A percentile compares a stretch with the other conserved stretches of the same genome.
Evolutionary conservation across 768 basidiomycete genomes (phyloP).

Genomic region (Mycena leptocephala): DNA sequence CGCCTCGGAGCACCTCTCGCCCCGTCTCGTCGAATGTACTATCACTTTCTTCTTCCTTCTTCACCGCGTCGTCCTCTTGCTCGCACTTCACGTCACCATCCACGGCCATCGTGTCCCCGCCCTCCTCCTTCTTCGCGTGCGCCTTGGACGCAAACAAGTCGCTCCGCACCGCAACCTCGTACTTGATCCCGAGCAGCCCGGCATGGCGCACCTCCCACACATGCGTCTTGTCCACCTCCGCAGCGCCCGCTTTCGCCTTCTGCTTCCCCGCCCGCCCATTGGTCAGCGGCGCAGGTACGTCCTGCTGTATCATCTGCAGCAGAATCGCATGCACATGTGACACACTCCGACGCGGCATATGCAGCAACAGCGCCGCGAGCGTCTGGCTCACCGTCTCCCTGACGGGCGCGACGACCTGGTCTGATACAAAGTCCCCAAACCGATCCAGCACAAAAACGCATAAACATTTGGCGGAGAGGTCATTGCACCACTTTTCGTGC

Average conservation of each 20-base stretch:
- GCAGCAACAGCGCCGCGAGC: slow-evolving; percentile 88
- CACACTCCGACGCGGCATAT: slow-evolving; percentile 89
- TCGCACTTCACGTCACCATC: slow-evolving; percentile 34
- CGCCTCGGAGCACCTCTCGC: slow-evolving; percentile 77
- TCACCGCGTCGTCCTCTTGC: slow-evolving; percentile 35
- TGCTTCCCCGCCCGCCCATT: slow-evolving; percentile 34
- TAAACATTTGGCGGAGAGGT: slow-evolving; percentile 87
- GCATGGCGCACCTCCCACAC: slow-evolving; percentile 99
- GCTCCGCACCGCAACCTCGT: slow-evolving; percentile 94
- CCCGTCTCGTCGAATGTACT: slow-evolving; percentile 59
- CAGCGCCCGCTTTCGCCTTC: neutral
- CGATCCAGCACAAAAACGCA: slow-evolving; percentile 95
- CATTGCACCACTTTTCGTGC: slow-evolving; percentile 93
- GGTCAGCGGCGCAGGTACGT: slow-evolving; percentile 66
- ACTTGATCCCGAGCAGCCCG: slow-evolving; percentile 97
- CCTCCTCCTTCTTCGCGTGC: neutral
- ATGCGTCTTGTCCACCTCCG: slow-evolving; percentile 67
- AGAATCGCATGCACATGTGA: slow-evolving; percentile 87
- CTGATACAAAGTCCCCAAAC: slow-evolving; percentile 98
- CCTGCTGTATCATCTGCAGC: slow-evolving; percentile 95
- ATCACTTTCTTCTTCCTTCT: slow-evolving; percentile 46
- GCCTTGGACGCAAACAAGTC: slow-evolving; percentile 78
- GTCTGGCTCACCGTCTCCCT: slow-evolving; percentile 97
- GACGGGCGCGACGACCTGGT: slow-evolving; percentile 97
- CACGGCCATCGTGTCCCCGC: slow-evolving; percentile 24